A percentile compares a stretch with the other conserved stretches of the same genome.
Conservation (phyloP, 495 filamentous ascomycete genomes). For the Rostrohypoxylon terebratum region DNA sequence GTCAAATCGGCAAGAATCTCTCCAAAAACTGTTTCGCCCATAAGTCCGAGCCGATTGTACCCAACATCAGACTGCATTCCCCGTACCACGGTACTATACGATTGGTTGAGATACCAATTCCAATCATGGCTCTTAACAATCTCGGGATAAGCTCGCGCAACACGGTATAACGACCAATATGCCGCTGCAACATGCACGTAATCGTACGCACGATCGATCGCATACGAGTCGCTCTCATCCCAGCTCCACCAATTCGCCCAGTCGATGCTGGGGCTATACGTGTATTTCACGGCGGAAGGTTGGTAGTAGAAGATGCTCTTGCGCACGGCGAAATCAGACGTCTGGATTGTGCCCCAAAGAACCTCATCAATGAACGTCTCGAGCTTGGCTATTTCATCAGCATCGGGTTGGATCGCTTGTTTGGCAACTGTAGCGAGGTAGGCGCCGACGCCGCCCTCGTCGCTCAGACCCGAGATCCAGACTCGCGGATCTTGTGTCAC, state of each 20-base stretch:
- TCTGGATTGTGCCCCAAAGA: conserved; percentile 59
- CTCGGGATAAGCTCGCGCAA: conserved; percentile 55
- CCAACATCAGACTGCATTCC: conserved; percentile 39
- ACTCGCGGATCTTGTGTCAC: conserved; percentile 63
- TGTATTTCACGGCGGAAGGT: conserved; percentile 51
- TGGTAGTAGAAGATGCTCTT: conserved; percentile 67
- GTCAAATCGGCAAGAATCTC: conserved; percentile 60
- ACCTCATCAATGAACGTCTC: conserved; percentile 60
- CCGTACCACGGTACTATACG: conserved; percentile 54
- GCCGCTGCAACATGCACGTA: conserved; percentile 64
- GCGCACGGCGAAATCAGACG: conserved; percentile 54
- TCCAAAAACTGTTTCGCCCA: conserved; percentile 66
- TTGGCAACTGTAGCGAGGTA: conserved; percentile 62
- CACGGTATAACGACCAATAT: conserved; percentile 65
- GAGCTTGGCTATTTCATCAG: conserved; percentile 58
- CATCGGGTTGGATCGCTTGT: conserved; percentile 57
- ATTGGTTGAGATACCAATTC: conserved; percentile 63
- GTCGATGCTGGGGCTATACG: conserved; percentile 52
- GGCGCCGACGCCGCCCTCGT: conserved; percentile 63
- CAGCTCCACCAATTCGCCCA: conserved; percentile 59
- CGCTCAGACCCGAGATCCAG: conserved; percentile 65
- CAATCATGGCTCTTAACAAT: conserved; percentile 52
- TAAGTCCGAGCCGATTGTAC: conserved; percentile 58
- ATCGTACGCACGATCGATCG: conserved; percentile 61
- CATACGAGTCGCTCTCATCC: conserved; percentile 56